These are phyloP conservation scores for Alternaria solani DNA, from an alignment of 2,329 filamentous ascomycete genomes.

Conservation along the genomic window DNA sequence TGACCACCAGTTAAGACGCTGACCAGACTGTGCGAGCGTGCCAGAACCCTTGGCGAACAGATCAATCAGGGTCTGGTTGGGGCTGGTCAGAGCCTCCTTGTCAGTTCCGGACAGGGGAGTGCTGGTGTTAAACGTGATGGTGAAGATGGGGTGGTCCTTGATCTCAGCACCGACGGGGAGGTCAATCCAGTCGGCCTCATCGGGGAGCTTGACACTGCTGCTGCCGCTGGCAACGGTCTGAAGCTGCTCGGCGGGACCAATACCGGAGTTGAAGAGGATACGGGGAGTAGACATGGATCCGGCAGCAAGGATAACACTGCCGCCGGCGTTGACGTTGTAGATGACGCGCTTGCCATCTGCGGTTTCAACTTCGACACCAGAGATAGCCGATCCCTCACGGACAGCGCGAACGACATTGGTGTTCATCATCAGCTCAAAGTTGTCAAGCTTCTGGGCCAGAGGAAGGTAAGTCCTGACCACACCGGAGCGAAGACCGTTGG, in stretches of 20 bases:
- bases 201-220: constrained; percentile 53
- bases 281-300: constrained; percentile 74
- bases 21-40: constrained; percentile 56
- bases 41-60: constrained; percentile 50
- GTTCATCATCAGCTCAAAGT: constrained; percentile 73
- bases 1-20: constrained; percentile 60
- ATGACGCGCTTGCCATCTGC: constrained; percentile 51
- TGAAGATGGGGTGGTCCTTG: constrained; percentile 52
- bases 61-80: constrained; percentile 40
- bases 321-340: constrained; percentile 65
- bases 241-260: constrained; percentile 65
- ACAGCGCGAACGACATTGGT: constrained; percentile 71
- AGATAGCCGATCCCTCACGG: constrained; percentile 67
- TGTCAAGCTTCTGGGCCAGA: constrained; percentile 63
- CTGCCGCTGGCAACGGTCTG: constrained; percentile 53
- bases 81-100: constrained; percentile 34
- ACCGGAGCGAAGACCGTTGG: constrained; percentile 70
- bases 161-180: constrained; percentile 58
- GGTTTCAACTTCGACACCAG: constrained; percentile 68
- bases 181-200: constrained; percentile 57
- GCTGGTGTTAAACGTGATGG: constrained; percentile 43
- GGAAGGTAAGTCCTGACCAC: constrained; percentile 76
- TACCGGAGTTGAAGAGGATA: constrained; percentile 72
- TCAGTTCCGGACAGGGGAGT: constrained; percentile 29
- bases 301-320: constrained; percentile 71